Evolutionary conservation across 1,139 yeast species (phyloP).

Genomic region (Geotrichum klebahnii): DNA sequence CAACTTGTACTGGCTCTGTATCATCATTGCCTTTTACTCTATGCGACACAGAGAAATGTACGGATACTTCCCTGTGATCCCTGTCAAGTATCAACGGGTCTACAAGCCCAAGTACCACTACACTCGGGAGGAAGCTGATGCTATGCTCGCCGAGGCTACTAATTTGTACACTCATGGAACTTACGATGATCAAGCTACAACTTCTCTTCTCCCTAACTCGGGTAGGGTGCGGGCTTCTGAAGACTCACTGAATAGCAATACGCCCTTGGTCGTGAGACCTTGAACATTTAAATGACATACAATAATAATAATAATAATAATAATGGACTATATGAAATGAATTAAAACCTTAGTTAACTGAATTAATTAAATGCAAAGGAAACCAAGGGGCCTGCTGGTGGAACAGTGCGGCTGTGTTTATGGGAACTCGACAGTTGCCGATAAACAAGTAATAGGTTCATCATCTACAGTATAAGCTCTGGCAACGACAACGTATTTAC

Average conservation of each 20-base stretch:
- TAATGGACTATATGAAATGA: neutral
- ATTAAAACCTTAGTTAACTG: neutral
- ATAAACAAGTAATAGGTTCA: conserved; percentile 74
- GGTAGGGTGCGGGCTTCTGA: conserved; percentile 1
- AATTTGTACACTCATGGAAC: conserved; percentile 8
- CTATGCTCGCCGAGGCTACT: conserved; percentile 14
- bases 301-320: neutral
- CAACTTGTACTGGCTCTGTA: conserved; percentile 72
- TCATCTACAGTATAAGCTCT: conserved; percentile 85
- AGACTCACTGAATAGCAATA: conserved; percentile 1
- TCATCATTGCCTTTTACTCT: conserved; percentile 43
- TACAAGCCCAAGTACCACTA: conserved; percentile 1
- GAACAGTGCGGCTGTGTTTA: conserved; percentile 1
- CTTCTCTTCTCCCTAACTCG: neutral
- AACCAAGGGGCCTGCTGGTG: no score
- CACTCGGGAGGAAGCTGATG: conserved; percentile 11
- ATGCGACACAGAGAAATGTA: conserved; percentile 7
- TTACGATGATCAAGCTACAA: neutral
- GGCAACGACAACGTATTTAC: conserved; percentile 78
- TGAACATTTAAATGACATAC: no score
- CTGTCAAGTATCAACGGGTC: conserved; percentile 6
- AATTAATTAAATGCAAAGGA: neutral
- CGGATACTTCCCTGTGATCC: conserved; percentile 12
- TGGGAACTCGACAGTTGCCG: conserved; percentile 57
- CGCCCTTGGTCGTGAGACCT: neutral